Evolutionary conservation across 1,284 basidiomycete species (phyloP), one percentile per base, ranked within the genome.

Genomic region (Mycena citricolor): DNA sequence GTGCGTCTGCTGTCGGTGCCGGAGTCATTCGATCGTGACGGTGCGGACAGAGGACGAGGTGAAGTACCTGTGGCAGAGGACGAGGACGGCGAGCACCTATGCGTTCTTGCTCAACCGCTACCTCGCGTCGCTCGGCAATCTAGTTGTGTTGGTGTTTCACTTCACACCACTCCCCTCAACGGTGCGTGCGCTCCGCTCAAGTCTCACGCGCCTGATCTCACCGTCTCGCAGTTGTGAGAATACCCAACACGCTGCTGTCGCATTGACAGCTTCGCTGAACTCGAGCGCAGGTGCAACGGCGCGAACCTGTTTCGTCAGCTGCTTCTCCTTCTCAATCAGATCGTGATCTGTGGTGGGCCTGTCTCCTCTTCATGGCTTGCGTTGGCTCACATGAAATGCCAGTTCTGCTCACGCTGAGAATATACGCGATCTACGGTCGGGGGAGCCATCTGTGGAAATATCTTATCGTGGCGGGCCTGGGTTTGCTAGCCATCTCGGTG

Each of bases 21-120:
- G 21, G 19, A 13, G 20, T 12, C 24, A 10, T 23, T 19, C 13
- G 11, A 4, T 22, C 33, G 13, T 41, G 2, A 23, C 23, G 10
- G 16, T 23, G 12, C n/a, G 16, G 25, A 13, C 38, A 68, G 67
- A 56, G 6, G 56, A 61, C 29, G 74, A 76, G 55, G 47, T 72
- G 17, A 54, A 62, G 6, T 64, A 62, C 39, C 51, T 75, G 5
- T 75, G 73, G 73, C 56, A 52, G 39, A 60, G 63, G 25, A 62
- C 59, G 4, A 66, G 66, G 39, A 61, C 59, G 2, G 46, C 51
- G 11, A 66, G 71, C 40, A 60, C 69, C 1, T 62, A 64, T 33
- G 64, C 65, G 52, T 75, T 75, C 54, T 64, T 73, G 33, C 23
- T 69, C 19, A 71, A 71, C 43, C 69, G 74, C 5, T 74, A 75